Base-by-base conservation (phyloP, 2,329 filamentous ascomycete genomes). In the Pleochaeta shiraiana region DNA sequence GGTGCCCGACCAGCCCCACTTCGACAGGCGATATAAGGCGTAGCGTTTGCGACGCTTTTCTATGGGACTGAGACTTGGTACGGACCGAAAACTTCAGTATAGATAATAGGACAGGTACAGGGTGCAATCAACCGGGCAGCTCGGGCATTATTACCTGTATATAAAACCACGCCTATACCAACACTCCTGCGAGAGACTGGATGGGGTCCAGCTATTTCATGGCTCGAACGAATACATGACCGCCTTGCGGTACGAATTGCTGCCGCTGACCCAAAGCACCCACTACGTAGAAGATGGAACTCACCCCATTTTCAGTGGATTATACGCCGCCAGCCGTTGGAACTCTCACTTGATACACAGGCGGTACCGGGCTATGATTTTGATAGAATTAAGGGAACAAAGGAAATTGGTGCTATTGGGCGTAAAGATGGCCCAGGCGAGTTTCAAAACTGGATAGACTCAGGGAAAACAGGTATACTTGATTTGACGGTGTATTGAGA, bases 41-140 rank as follows among this genome's bases (percentile, higher is more conserved):
- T 9, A 12, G n/a, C 28, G 11, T 62, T 62, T 62, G 31, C 31
- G 7, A 24, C 59, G 9, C 59, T 62, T 16, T 31, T 62, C 19
- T 62, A 39, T 43, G 59, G n/a, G 26, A 33, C 59, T 26, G 59
- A 62, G 28, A 62, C 33, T 12, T 62, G 59, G 59, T 43, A 39
- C 28, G 19, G 59, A 14, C 34, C 31, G 24, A 9, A 62, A 14
- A 62, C 33, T 24, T 62, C 31, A 21, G 4, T 39, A 31, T 39
- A 16, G 57, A 33, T n/a, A 24, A 5, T 39, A 39, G 28, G 39
- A 5, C 57, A 61, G 24, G 7, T 61, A 24, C 31, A 61, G 16
- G 2, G 9, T 3, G 31, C 28, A 24, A 39, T 62, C 24, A 6
- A 62, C 26, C 19, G 59, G 5, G 59, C 59, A 14, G 33, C n/a